These are phyloP conservation scores for Cylindrotheca closterium DNA, from an alignment of 108 stramenopile genomes.

Conservation along the genomic window DNA sequence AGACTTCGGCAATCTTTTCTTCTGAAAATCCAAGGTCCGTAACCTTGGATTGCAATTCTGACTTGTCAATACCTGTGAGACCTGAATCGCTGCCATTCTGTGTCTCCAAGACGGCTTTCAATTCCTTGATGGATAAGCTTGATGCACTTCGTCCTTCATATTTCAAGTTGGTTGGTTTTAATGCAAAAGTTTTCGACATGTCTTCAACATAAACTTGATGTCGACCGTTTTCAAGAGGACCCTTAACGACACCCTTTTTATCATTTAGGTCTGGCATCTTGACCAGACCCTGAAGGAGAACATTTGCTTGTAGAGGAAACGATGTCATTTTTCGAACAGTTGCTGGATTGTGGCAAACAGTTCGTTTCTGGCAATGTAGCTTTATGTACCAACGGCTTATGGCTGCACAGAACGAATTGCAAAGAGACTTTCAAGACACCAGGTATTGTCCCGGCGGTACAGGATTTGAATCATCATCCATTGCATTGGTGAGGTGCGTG, in stretches of 20 bases:
- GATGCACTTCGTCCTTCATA: slow-evolving; percentile 51
- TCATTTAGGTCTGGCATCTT: slow-evolving; percentile 62
- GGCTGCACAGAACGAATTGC: too few relatives aligned
- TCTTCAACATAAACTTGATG: slow-evolving; percentile 60
- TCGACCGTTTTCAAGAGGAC: slow-evolving; percentile 32
- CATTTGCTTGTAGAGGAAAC: slow-evolving; percentile 55
- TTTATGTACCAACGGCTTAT: too few relatives aligned
- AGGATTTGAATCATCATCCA: too few relatives aligned
- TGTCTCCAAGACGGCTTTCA: slow-evolving; percentile 50
- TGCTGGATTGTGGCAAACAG: neutral
- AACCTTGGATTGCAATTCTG: slow-evolving; percentile 39
- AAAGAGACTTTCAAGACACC: too few relatives aligned
- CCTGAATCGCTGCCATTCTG: slow-evolving; percentile 19
- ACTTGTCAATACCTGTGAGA: slow-evolving; percentile 51
- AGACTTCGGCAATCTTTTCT: slow-evolving; percentile 40
- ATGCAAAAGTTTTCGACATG: slow-evolving; percentile 39
- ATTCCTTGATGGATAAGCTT: slow-evolving; percentile 53
- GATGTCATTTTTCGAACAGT: neutral
- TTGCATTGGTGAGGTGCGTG: too few relatives aligned
- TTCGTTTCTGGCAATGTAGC: neutral
- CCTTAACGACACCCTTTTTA: slow-evolving; percentile 63
- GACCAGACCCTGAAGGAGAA: slow-evolving; percentile 55
- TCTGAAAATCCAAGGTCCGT: neutral
- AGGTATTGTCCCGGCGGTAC: too few relatives aligned
- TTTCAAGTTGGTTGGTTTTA: slow-evolving; percentile 54